These are phyloP conservation scores for Beauveria sp. DNA, from an alignment of 2,329 filamentous ascomycete genomes.

Conservation along the genomic window DNA sequence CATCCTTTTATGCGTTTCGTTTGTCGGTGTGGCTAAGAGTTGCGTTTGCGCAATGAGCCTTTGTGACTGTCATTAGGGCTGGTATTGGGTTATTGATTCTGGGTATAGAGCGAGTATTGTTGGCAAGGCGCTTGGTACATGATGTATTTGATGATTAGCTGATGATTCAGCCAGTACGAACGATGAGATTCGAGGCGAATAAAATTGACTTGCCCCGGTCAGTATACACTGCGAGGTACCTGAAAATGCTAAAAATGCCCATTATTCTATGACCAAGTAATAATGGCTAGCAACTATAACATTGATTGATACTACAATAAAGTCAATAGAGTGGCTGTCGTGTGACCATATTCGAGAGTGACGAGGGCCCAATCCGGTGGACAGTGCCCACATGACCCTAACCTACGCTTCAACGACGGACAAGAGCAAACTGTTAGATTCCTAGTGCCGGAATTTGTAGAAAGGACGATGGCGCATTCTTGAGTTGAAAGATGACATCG, in stretches of 20 bases:
- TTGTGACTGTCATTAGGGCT: too few relatives aligned
- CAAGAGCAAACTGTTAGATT: too few relatives aligned
- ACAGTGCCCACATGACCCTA: too few relatives aligned
- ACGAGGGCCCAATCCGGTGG: neutral
- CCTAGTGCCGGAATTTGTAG: too few relatives aligned
- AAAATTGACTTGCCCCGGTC: neutral
- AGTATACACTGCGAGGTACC: neutral
- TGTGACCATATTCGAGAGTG: neutral
- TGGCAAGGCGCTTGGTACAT: slow-evolving; percentile 1
- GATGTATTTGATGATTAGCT: neutral
- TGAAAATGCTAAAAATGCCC: neutral
- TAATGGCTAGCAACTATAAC: neutral
- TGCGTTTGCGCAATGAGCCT: neutral
- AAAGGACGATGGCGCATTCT: neutral
- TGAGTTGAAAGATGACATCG: neutral
- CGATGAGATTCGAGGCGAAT: neutral
- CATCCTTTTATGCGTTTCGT: neutral
- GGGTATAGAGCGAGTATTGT: neutral
- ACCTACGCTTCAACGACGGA: too few relatives aligned
- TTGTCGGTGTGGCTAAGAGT: neutral
- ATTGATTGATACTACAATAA: neutral
- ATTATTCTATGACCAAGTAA: neutral
- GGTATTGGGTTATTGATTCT: neutral
- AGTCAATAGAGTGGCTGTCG: neutral
- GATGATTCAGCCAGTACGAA: neutral